These are phyloP conservation scores for Apiotrichum gracile DNA, from an alignment of 1,284 basidiomycete species.

Conservation along the genomic window DNA sequence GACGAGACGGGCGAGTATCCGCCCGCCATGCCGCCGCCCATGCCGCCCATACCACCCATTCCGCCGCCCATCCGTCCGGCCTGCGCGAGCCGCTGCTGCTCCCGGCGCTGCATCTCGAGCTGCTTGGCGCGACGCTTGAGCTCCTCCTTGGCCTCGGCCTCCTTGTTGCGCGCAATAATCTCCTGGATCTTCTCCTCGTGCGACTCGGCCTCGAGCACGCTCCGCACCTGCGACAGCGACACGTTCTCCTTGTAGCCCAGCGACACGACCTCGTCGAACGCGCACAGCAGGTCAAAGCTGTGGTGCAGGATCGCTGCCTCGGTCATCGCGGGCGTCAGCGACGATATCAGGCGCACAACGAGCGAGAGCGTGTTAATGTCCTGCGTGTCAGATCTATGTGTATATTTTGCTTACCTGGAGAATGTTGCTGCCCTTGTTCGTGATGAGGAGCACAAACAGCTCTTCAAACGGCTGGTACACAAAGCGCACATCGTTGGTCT, in stretches of 20 bases:
- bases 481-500: conserved; percentile 87
- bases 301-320: conserved; percentile 87
- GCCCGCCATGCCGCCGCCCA: conserved; percentile 47
- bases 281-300: conserved; percentile 89
- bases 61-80: conserved; percentile 48
- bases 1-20: conserved; percentile 54
- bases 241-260: conserved; percentile 92
- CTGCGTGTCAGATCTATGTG: conserved; percentile 44
- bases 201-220: conserved; percentile 93
- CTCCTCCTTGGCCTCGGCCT: conserved; percentile 98
- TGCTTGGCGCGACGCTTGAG: conserved; percentile 97
- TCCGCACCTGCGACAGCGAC: conserved; percentile 84
- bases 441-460: conserved; percentile 94
- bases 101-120: conserved; percentile 93
- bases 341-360: conserved; percentile 87
- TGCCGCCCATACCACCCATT: conserved; percentile 54
- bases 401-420: conserved; percentile 52
- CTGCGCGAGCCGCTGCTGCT: conserved; percentile 70
- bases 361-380: conserved; percentile 96
- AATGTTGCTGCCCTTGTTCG: conserved; percentile 97
- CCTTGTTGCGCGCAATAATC: conserved; percentile 98
- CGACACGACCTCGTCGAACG: conserved; percentile 95
- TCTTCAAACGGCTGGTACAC: conserved; percentile 99
- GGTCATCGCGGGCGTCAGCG: conserved; percentile 69
- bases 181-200: conserved; percentile 99